Percentiles rank a stretch among this genome's conserved stretches.
Evolutionary conservation across 2,329 filamentous ascomycete genomes (phyloP).

Genomic region (Akanthomyces lecanii): DNA sequence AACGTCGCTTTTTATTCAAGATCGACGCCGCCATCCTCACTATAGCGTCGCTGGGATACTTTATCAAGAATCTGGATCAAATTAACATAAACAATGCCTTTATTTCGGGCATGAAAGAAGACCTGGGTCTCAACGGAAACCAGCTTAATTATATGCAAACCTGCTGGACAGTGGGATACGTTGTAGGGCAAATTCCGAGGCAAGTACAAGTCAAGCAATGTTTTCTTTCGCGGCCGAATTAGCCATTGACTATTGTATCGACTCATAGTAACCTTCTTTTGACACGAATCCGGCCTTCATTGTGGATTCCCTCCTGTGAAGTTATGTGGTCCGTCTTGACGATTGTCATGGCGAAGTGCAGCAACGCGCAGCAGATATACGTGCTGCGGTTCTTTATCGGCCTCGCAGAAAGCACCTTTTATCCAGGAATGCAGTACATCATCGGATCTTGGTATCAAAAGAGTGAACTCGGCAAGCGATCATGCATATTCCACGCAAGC

Average conservation of each 20-base stretch:
- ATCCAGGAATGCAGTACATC: slow-evolving; percentile 36
- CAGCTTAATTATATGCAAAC: slow-evolving; percentile 52
- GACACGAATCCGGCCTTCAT: slow-evolving; percentile 34
- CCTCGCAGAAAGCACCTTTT: slow-evolving; percentile 35
- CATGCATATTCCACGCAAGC: slow-evolving; percentile 38
- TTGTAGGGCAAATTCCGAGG: slow-evolving; percentile 41
- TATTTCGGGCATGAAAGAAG: slow-evolving; percentile 44
- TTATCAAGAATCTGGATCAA: slow-evolving; percentile 36
- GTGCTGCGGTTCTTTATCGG: slow-evolving; percentile 43
- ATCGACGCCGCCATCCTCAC: slow-evolving; percentile 33
- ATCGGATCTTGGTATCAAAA: slow-evolving; percentile 43
- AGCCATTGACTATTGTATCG: not conserved
- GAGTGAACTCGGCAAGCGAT: slow-evolving; percentile 39
- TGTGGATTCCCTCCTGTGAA: slow-evolving; percentile 40
- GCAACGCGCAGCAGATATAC: slow-evolving; percentile 33
- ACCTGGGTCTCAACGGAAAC: slow-evolving; percentile 39
- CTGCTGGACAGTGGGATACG: slow-evolving; percentile 57
- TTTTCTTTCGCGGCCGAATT: too few relatives aligned
- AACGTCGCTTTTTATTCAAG: slow-evolving; percentile 32
- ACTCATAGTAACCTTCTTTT: slow-evolving; percentile 31
- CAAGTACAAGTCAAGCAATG: slow-evolving; percentile 7
- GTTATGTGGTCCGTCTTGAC: slow-evolving; percentile 28
- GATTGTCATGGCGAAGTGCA: slow-evolving; percentile 35
- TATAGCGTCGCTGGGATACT: slow-evolving; percentile 31
- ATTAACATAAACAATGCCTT: slow-evolving; percentile 41